These are phyloP conservation scores for Capsella bursapastoris DNA, from an alignment of 345 rosid species.

Conservation along the genomic window DNA sequence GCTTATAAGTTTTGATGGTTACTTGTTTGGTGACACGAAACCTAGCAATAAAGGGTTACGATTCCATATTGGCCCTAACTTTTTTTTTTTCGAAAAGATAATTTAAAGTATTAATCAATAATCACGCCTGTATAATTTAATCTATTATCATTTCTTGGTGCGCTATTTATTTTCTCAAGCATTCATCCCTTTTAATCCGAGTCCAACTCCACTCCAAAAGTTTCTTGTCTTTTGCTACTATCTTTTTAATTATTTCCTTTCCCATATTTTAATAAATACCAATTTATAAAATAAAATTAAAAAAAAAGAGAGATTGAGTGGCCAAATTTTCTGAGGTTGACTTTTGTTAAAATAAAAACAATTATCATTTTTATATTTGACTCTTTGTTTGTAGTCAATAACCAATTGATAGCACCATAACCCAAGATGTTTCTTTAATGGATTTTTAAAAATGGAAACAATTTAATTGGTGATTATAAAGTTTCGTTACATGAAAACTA, in stretches of 20 bases:
- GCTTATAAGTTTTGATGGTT: constrained; percentile 20
- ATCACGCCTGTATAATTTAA: constrained; percentile 43
- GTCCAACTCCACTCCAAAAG: constrained; percentile 49
- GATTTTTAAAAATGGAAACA: background rate
- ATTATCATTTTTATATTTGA: constrained; percentile 42
- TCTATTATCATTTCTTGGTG: constrained; percentile 41
- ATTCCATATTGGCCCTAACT: constrained; percentile 42
- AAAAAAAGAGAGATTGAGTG: constrained; percentile 31
- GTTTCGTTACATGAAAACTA: background rate
- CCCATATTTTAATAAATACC: constrained; percentile 31
- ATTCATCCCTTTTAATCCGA: constrained; percentile 44
- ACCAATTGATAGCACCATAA: constrained; percentile 35
- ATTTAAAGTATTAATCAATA: constrained; percentile 43
- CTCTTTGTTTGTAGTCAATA: constrained; percentile 43
- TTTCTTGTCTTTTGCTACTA: constrained; percentile 46
- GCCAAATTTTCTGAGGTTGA: constrained; percentile 44
- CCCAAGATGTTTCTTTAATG: background rate
- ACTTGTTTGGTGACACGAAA: constrained; percentile 47
- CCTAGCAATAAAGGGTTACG: constrained; percentile 21
- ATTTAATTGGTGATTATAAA: background rate
- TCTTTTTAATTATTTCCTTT: constrained; percentile 11
- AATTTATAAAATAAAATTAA: background rate
- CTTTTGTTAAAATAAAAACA: constrained; percentile 23
- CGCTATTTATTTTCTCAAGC: constrained; percentile 42
- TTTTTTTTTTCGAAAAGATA: constrained; percentile 37